A percentile compares a stretch with the other conserved stretches of the same genome.
Evolutionary conservation across 2,329 filamentous ascomycete genomes (phyloP).

Genomic region (Fusarium papillatum): DNA sequence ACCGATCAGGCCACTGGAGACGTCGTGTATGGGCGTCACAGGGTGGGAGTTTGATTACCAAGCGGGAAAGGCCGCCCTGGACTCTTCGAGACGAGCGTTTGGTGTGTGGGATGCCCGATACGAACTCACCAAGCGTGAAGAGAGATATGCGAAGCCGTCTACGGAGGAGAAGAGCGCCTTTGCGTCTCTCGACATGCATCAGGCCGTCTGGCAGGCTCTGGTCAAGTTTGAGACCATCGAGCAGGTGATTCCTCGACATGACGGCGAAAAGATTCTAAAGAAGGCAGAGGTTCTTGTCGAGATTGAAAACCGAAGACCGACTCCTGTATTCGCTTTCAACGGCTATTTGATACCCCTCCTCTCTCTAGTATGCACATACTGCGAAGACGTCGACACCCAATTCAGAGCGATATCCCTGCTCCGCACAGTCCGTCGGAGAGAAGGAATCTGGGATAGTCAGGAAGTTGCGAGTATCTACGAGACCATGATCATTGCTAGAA

Average conservation of each 20-base stretch:
- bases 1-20: neutral
- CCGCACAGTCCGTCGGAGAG: slow-evolving; percentile 23
- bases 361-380: slow-evolving; percentile 26
- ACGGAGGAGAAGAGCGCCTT: neutral
- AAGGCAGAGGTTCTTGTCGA: slow-evolving; percentile 15
- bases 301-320: neutral
- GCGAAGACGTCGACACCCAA: slow-evolving; percentile 17
- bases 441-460: slow-evolving; percentile 42
- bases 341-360: slow-evolving; percentile 26
- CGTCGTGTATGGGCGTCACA: no score
- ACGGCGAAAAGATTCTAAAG: slow-evolving; percentile 16
- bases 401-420: slow-evolving; percentile 20
- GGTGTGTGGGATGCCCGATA: slow-evolving; percentile 6
- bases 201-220: slow-evolving; percentile 9
- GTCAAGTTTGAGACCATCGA: neutral
- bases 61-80: neutral
- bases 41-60: neutral
- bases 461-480: slow-evolving; percentile 33
- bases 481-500: slow-evolving; percentile 19
- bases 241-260: neutral
- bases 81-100: neutral
- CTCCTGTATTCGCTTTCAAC: slow-evolving; percentile 32
- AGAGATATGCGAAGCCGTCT: neutral
- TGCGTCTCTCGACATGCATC: slow-evolving; percentile 6
- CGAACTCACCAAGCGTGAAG: neutral